These are phyloP conservation scores for Saksenaea oblongispora DNA, from an alignment of 371 early-diverging fungal species.

Conservation along the genomic window DNA sequence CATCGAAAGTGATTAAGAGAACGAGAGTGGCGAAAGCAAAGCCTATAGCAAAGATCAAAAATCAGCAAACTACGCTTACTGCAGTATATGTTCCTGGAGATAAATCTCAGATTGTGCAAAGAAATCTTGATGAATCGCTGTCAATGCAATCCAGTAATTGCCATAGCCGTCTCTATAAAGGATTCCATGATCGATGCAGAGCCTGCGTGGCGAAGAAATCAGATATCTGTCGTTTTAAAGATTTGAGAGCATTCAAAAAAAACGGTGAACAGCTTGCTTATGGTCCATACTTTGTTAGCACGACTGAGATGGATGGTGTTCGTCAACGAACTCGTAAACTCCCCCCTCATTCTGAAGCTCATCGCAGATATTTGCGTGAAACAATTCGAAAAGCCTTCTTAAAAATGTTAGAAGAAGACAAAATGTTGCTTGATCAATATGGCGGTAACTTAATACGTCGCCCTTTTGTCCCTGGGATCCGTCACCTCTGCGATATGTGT, in stretches of 20 bases:
- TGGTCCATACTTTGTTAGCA: slow-evolving; percentile 11
- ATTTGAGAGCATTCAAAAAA: slow-evolving; percentile 8
- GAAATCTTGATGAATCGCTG: background rate
- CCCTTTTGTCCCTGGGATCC: slow-evolving; percentile 9
- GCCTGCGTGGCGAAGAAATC: slow-evolving; percentile 11
- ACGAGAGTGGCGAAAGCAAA: background rate
- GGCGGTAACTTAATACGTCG: slow-evolving; percentile 7
- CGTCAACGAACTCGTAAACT: background rate
- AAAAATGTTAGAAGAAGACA: slow-evolving; percentile 9
- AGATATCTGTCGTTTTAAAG: slow-evolving; percentile 17
- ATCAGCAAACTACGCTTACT: background rate
- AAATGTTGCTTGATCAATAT: background rate
- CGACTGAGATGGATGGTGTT: slow-evolving; percentile 4
- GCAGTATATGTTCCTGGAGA: background rate
- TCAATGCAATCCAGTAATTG: background rate
- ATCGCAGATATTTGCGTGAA: background rate
- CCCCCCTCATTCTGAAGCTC: background rate
- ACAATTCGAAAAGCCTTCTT: slow-evolving; percentile 6
- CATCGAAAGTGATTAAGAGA: background rate
- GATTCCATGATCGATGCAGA: slow-evolving; percentile 1
- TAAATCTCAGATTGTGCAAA: background rate
- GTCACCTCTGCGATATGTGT: slow-evolving; percentile 58
- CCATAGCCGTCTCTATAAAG: background rate
- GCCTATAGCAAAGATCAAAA: background rate
- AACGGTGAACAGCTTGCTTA: background rate